Base-by-base conservation (phyloP, 1,139 yeast species). In the Scheffersomyces segobiensis region DNA sequence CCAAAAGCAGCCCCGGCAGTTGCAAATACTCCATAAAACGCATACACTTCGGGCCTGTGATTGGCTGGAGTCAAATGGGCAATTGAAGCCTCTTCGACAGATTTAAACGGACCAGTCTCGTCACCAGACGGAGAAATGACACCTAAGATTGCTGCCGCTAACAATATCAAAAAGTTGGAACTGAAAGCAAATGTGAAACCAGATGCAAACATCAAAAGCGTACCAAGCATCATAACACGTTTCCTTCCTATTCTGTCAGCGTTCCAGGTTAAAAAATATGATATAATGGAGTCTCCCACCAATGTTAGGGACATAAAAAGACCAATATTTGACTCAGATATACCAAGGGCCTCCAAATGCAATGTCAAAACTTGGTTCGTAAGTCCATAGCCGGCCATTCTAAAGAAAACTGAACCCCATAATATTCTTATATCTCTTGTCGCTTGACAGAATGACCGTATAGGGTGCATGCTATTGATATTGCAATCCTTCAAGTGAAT, bases 21-120 rank as follows among this genome's bases (percentile, higher is more conserved):
- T 0, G 93, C 89, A 57, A 88, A 76, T 53, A 91, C 71, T 17
- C 88, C 86, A 68, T 88, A 86, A 66, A 86, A 80, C 0, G 97
- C 93, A 76, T 87, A 92, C 0, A 91, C 79, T 61, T 87, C 92
- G 0, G 97, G 89, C 53, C 96, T 78, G 58, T 85, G 84, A 54
- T 79, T 80, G 54, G 81, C 81, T 0, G 88, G 86, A 0, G 96
- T 88, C 64, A 93, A 75, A 71, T 91, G 96, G 0, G 97, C 97
- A 58, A 93, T 79, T 42, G 91, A 83, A 0, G 96, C 89, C 69
- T 93, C 97, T 69, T 93, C 98, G 21, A 93, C 87, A 1, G 96
- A 87, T 67, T 91, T 89, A 73, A 93, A 93, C 0, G 98, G 98
- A 0, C 98, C 98, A 0, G 95, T 91, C 68, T 93, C 98, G 66